Evolutionary conservation across 129 eudicot species (phyloP).

Genomic region (Apium graveolens): DNA sequence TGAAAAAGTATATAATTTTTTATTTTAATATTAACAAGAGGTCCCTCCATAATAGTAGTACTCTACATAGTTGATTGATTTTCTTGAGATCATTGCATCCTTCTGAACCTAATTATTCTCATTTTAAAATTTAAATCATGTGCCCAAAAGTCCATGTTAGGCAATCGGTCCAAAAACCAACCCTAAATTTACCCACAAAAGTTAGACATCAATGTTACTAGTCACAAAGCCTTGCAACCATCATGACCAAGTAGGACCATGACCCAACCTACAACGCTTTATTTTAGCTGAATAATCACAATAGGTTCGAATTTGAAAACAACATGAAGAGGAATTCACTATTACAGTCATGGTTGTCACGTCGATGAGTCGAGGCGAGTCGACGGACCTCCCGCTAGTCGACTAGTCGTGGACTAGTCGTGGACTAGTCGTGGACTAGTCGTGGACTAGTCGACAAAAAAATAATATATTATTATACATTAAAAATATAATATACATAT

Average conservation of each 20-base stretch:
- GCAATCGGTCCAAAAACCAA: background rate
- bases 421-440: too few relatives aligned
- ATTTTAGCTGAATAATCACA: background rate
- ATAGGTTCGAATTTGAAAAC: background rate
- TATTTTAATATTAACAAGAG: background rate
- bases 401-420: too few relatives aligned
- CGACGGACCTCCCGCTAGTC: too few relatives aligned
- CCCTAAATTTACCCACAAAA: background rate
- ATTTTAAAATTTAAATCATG: background rate
- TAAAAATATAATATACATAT: too few relatives aligned
- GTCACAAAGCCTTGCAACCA: background rate
- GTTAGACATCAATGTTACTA: background rate
- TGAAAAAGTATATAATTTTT: too few relatives aligned
- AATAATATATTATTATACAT: too few relatives aligned
- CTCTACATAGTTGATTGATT: background rate
- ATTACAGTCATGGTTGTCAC: too few relatives aligned
- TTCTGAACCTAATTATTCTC: background rate
- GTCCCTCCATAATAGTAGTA: background rate
- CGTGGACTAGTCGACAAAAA: too few relatives aligned
- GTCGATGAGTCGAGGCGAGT: too few relatives aligned
- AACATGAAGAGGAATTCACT: too few relatives aligned
- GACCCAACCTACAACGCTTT: background rate
- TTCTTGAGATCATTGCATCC: background rate
- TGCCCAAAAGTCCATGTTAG: background rate
- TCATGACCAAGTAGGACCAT: background rate